Evolutionary conservation across 352 stramenopile species (phyloP), one percentile per base, ranked within the genome.

Genomic region (Globisporangium echinulatum): DNA sequence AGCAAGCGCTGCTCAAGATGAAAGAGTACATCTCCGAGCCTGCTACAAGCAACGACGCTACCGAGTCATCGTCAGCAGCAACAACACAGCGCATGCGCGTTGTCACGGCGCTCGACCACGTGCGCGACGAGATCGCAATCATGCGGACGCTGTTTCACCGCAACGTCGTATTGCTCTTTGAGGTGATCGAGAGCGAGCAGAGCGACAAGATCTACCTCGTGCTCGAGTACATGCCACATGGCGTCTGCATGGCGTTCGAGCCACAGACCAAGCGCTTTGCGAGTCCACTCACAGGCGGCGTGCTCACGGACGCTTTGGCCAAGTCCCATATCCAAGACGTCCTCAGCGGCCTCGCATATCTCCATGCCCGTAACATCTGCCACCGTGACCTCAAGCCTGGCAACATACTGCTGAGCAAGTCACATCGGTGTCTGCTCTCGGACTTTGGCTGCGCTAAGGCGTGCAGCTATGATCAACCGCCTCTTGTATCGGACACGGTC

Each of bases 331-430:
- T 88, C 43, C 68, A 65, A 0, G 89, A 96, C 51, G 82, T 97
- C 37, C 56, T 95, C 4, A 65, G 85, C 49, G 89, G 87, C 15
- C 66, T 97, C 42, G 56, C 79, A 46, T 97, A 96, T 37, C 64
- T 96, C 5, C 89, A 96, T 62, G 44, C 54, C 10, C 75, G 74
- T 14, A 61, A 75, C 55, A 75, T 97, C 51, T 94, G 88, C 49
- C 89, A 97, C 64, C 85, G 89, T 17, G 89, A 97, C 60, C 81
- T 97, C 47, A 97, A 97, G 77, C 88, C 89, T 1, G 87, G 94
- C 51, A 97, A 97, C 56, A 70, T 97, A 11, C 70, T 97, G 11
- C 58, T 97, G 19, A 96, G 90, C 48, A 77, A 66, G n/a, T 67
- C 71, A 4, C 76, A 75, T 14, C 88, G 84, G 10, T 94, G 90